Conservation (phyloP, 2,329 filamentous ascomycete genomes). For the Scedosporium dehoogii region DNA sequence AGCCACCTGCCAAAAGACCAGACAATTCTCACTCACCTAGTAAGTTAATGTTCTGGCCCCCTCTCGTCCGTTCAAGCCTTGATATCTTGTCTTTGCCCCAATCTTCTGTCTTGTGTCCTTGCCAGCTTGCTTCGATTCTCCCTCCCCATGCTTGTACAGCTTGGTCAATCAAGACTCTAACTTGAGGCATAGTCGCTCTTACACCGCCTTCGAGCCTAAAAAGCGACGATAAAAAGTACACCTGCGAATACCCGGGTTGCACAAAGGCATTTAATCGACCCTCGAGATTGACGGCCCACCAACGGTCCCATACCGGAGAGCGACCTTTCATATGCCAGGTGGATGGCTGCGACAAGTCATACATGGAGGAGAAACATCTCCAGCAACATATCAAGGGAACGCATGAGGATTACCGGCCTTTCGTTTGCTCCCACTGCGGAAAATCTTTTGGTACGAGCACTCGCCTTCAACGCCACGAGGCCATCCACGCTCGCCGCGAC, state of each 20-base stretch:
- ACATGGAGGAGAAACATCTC: conserved; percentile 78
- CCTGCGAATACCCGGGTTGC: conserved; percentile 66
- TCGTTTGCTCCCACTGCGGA: conserved; percentile 60
- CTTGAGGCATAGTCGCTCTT: neutral
- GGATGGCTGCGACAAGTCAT: conserved; percentile 68
- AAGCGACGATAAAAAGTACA: conserved; percentile 52
- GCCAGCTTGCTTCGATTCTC: neutral
- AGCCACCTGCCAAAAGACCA: conserved; percentile 1
- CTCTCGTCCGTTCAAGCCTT: neutral
- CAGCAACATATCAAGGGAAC: conserved; percentile 76
- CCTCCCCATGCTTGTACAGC: neutral
- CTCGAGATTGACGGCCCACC: conserved; percentile 66
- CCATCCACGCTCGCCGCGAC: conserved; percentile 63
- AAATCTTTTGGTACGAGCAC: conserved; percentile 78
- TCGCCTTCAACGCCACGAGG: conserved; percentile 64
- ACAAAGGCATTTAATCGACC: conserved; percentile 81
- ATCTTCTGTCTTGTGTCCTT: neutral
- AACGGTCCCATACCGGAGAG: conserved; percentile 78
- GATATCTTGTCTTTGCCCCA: neutral
- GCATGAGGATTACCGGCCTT: conserved; percentile 62
- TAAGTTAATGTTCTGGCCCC: neutral
- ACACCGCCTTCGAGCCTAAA: conserved; percentile 24
- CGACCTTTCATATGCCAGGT: conserved; percentile 67
- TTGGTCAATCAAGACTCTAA: neutral
- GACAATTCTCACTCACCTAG: neutral